Percentiles rank a stretch among this genome's conserved stretches.
These are phyloP conservation scores for Passalora sequoiae DNA, from an alignment of 2,329 filamentous ascomycete genomes.

Conservation along the genomic window DNA sequence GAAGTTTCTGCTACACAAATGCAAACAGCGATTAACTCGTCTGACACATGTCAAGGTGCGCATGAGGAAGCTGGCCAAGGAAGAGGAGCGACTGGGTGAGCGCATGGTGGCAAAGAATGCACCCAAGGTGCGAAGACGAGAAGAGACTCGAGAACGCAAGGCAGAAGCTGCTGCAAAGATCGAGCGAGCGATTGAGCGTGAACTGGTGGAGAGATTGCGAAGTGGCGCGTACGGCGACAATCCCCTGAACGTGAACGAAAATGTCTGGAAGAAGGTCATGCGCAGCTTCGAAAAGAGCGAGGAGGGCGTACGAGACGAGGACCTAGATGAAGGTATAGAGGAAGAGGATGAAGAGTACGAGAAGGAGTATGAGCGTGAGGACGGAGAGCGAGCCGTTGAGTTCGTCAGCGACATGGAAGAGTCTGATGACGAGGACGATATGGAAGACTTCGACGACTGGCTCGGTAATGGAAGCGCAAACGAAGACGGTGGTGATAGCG, in stretches of 20 bases:
- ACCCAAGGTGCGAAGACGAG: slow-evolving; percentile 67
- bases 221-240: slow-evolving; percentile 92
- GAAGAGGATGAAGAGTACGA: slow-evolving; percentile 63
- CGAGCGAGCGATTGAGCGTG: slow-evolving; percentile 90
- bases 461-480: slow-evolving; percentile 63
- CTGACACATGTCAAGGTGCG: slow-evolving; percentile 85
- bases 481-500: slow-evolving; percentile 43
- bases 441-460: slow-evolving; percentile 96
- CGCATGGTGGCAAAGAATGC: slow-evolving; percentile 81
- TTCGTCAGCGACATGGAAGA: slow-evolving; percentile 85
- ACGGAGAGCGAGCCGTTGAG: slow-evolving; percentile 70
- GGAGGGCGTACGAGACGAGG: slow-evolving; percentile 75
- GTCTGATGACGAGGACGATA: slow-evolving; percentile 64
- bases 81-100: slow-evolving; percentile 86
- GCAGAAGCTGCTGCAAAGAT: slow-evolving; percentile 69
- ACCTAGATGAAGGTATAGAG: slow-evolving; percentile 80
- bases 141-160: slow-evolving; percentile 47
- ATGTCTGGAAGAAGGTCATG: slow-evolving; percentile 96
- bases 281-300: slow-evolving; percentile 82
- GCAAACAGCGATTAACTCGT: slow-evolving; percentile 90
- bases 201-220: slow-evolving; percentile 83
- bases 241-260: slow-evolving; percentile 89
- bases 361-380: slow-evolving; percentile 59
- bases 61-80: slow-evolving; percentile 71
- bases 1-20: slow-evolving; percentile 88